Conservation (phyloP, 2,329 filamentous ascomycete genomes). For the Fusarium odoratissimum region DNA sequence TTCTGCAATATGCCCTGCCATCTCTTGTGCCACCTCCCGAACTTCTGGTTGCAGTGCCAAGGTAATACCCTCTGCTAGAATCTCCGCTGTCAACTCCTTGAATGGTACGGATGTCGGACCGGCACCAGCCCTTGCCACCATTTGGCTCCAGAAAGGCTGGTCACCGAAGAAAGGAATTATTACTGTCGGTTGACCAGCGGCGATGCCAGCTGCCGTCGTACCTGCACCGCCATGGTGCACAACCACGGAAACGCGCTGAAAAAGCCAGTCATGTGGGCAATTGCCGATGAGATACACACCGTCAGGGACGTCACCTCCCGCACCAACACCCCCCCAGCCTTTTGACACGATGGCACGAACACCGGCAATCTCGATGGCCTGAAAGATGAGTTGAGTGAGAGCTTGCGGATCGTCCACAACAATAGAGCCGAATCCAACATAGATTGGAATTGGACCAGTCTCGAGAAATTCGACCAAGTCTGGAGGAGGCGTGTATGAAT, state of each 20-base stretch:
- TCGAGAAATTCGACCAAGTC: constrained; percentile 67
- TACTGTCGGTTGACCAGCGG: constrained; percentile 69
- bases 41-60: constrained; percentile 63
- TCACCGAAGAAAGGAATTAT: constrained; percentile 75
- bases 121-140: constrained; percentile 70
- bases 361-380: constrained; percentile 67
- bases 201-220: constrained; percentile 72
- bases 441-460: constrained; percentile 68
- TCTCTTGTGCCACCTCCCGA: constrained; percentile 49
- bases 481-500: constrained; percentile 62
- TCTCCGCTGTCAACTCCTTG: constrained; percentile 67
- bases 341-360: constrained; percentile 71
- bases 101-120: constrained; percentile 68
- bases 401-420: constrained; percentile 70
- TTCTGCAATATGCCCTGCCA: constrained; percentile 63
- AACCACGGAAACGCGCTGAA: constrained; percentile 67
- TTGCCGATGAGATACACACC: constrained; percentile 71
- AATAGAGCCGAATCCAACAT: constrained; percentile 75
- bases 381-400: constrained; percentile 68
- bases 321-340: constrained; percentile 72
- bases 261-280: constrained; percentile 74
- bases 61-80: constrained; percentile 63
- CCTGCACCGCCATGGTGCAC: constrained; percentile 75
- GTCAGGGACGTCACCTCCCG: constrained; percentile 55
- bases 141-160: constrained; percentile 74